Evolutionary conservation across 2,329 filamentous ascomycete species (phyloP).

Genomic region (Cladosporium sp.): DNA sequence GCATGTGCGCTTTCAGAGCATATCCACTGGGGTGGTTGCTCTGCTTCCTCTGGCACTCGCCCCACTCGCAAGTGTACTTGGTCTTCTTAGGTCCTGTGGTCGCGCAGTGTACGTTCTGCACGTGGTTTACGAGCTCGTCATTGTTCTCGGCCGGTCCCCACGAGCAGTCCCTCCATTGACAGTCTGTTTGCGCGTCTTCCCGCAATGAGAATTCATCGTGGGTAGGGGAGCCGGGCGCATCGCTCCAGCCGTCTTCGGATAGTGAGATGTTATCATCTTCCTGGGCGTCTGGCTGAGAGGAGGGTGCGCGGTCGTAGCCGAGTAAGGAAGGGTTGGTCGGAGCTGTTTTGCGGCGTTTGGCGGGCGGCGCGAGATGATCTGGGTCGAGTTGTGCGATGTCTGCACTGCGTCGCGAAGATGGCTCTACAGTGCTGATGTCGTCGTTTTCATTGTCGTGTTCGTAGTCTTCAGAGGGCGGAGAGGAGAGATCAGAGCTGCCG

Average conservation of each 20-base stretch:
- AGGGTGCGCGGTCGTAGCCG: constrained; percentile 23
- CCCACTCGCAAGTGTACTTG: constrained; percentile 98
- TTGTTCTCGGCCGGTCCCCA: constrained; percentile 47
- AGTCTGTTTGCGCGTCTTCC: constrained; percentile 41
- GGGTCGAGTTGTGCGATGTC: constrained; percentile 33
- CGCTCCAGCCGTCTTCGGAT: constrained; percentile 86
- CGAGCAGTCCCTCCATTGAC: constrained; percentile 49
- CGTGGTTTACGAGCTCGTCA: constrained; percentile 48
- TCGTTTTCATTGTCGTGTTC: constrained; percentile 37
- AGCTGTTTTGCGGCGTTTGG: constrained; percentile 38
- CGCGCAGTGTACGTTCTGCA: constrained; percentile 89
- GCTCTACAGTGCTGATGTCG: constrained; percentile 47
- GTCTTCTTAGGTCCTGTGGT: constrained; percentile 66
- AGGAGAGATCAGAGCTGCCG: constrained; percentile 56
- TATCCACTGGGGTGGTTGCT: constrained; percentile 93
- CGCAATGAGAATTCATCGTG: constrained; percentile 39
- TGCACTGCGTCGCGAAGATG: constrained; percentile 42
- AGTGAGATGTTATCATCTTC: constrained; percentile 56
- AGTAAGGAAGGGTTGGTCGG: constrained; percentile 18
- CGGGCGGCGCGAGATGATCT: constrained; percentile 27
- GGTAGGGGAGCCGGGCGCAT: constrained; percentile 54
- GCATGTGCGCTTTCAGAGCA: constrained; percentile 93
- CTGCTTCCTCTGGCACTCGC: constrained; percentile 81
- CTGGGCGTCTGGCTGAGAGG: constrained; percentile 34
- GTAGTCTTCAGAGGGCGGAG: constrained; percentile 60